phyloP scores from a whole-genome alignment of 768 basidiomycete genomes.

The Mrakia hoshinonis region DNA sequence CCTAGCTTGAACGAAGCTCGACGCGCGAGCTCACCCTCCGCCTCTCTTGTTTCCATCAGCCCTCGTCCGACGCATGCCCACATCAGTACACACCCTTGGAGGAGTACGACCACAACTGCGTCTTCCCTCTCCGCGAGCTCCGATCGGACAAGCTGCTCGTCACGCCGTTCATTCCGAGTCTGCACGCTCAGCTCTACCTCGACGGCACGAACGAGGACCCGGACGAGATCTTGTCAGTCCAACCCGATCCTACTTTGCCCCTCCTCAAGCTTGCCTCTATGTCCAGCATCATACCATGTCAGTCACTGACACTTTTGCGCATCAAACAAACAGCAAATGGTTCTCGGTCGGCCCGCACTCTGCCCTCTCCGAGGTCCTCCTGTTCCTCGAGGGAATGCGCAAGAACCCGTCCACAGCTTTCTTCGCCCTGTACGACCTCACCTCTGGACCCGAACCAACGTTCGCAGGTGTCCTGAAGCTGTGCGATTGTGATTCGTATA shows the following conservation, averaged over 20 bases:
- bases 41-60: too few relatives aligned
- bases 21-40: too few relatives aligned
- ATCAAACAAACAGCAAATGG: too few relatives aligned
- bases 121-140: conserved; percentile 21
- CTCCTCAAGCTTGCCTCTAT: too few relatives aligned
- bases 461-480: too few relatives aligned
- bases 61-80: background rate
- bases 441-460: background rate
- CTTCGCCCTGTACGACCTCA: background rate
- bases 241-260: background rate
- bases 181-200: conserved; percentile 18
- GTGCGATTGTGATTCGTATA: too few relatives aligned
- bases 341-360: too few relatives aligned
- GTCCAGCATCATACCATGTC: too few relatives aligned
- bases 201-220: conserved; percentile 7
- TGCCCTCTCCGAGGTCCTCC: background rate
- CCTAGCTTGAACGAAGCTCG: too few relatives aligned
- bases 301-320: too few relatives aligned
- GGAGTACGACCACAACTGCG: conserved; percentile 25
- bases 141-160: conserved; percentile 9
- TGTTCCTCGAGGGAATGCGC: background rate
- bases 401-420: background rate
- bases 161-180: conserved; percentile 12
- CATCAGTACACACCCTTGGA: conserved; percentile 13
- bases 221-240: background rate